Conservation (phyloP, 2,329 filamentous ascomycete genomes). For the Hyphodiscus sp. region DNA sequence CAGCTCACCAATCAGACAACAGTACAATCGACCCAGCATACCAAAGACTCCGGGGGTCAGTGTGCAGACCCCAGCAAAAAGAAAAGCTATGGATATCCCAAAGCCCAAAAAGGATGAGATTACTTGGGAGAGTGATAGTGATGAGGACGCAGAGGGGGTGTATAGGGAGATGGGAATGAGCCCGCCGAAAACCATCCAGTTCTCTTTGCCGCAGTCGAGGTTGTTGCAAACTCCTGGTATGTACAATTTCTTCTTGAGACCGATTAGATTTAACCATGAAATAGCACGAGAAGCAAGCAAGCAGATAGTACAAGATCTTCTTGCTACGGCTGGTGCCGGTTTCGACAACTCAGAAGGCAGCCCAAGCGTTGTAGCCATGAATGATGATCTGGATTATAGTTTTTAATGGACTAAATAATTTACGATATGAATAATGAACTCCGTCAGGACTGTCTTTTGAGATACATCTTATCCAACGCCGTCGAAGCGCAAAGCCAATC, state of each 20-base stretch:
- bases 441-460: background rate
- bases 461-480: background rate
- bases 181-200: constrained; percentile 90
- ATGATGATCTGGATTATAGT: constrained; percentile 54
- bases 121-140: constrained; percentile 64
- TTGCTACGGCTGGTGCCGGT: constrained; percentile 72
- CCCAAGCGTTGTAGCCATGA: constrained; percentile 60
- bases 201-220: constrained; percentile 70
- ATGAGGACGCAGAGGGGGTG: constrained; percentile 50
- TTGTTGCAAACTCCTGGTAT: constrained; percentile 73
- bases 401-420: constrained; percentile 37
- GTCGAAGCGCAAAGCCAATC: background rate
- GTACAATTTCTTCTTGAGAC: constrained; percentile 23
- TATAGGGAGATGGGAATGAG: constrained; percentile 65
- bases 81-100: constrained; percentile 43
- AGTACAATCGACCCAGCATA: constrained; percentile 30
- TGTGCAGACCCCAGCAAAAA: constrained; percentile 67
- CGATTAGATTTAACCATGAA: background rate
- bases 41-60: constrained; percentile 77
- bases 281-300: constrained; percentile 72
- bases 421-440: background rate
- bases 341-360: constrained; percentile 49
- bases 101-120: constrained; percentile 44
- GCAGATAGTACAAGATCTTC: constrained; percentile 73
- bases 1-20: constrained; percentile 58